Base-by-base conservation (phyloP, 129 eudicot species). In the Apium graveolens region DNA sequence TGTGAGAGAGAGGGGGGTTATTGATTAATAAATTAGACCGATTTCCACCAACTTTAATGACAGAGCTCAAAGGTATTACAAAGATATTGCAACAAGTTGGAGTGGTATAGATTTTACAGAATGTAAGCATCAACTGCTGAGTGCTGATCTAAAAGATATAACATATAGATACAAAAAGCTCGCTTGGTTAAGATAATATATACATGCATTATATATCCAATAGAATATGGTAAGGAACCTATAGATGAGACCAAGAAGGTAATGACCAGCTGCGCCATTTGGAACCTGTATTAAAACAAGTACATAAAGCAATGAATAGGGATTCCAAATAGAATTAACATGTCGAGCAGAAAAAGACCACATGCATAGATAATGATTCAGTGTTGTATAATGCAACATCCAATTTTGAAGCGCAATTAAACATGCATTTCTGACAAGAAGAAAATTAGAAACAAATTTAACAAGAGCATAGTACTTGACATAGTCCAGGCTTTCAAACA, bases 211-310 rank as follows among this genome's bases (percentile, higher is more conserved):
- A 70, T 14, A 70, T 46, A 55, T 60, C 18, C 35, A 42, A 39
- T 60, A 38, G 49, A 69, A 31, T 35, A 51, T 5, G 26, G 55
- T 35, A 53, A 82, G 44, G 29, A 86, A 92, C 99, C 99, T 96
- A 81, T 96, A 96, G 73, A 96, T 83, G 57, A 96, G 99, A 82
- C 99, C 99, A 81, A 92, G 97, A 84, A 96, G 99, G 81, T 90
- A 92, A 88, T 92, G 99, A 71, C 99, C 99, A 83, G 97, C 92
- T 60, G 97, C 97, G 81, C 97, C 99, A 92, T 96, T 96, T 60
- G 99, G 99, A 74, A 96, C 96, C 99, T 96, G 84, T 78, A 79
- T 55, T 70, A 77, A 69, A 78, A 66, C 24, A 13, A 16, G 72
- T 32, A 31, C 32, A 66, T 66, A 66, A 66, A 66, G 37, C 72